Evolutionary conservation across 2,329 filamentous ascomycete species (phyloP).

Genomic region (Neofusicoccum laricinum): DNA sequence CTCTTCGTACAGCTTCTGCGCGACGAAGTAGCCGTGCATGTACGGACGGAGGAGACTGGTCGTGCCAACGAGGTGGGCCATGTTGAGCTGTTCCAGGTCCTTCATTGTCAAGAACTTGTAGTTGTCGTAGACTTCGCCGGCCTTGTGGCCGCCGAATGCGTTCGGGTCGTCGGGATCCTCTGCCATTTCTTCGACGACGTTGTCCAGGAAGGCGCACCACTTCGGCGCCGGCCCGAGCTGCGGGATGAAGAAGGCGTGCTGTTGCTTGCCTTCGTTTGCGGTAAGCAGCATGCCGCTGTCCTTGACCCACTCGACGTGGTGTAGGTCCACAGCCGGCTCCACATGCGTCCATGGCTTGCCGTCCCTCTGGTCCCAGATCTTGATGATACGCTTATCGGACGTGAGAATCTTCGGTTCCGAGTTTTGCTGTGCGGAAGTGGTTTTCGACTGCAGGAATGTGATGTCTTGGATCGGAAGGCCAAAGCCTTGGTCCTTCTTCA

Average conservation of each 20-base stretch:
- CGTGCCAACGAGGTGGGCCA: constrained; percentile 86
- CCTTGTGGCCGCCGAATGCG: constrained; percentile 50
- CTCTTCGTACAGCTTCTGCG: constrained; percentile 92
- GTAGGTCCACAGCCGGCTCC: constrained; percentile 91
- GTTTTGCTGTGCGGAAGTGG: constrained; percentile 62
- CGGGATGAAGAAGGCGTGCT: constrained; percentile 93
- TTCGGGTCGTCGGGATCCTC: constrained; percentile 69
- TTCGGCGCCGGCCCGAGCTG: constrained; percentile 88
- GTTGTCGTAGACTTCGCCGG: constrained; percentile 90
- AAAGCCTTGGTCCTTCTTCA: constrained; percentile 95
- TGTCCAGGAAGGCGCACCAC: constrained; percentile 97
- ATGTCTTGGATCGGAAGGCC: constrained; percentile 89
- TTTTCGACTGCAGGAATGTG: constrained; percentile 65
- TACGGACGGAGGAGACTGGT: constrained; percentile 89
- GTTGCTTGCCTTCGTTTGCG: constrained; percentile 92
- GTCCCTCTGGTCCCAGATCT: constrained; percentile 83
- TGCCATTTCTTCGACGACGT: constrained; percentile 97
- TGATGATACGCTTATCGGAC: constrained; percentile 93
- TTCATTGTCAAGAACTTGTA: constrained; percentile 95
- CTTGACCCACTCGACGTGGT: constrained; percentile 88
- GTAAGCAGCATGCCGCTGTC: constrained; percentile 94
- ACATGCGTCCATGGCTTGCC: constrained; percentile 93
- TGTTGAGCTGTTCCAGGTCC: constrained; percentile 79
- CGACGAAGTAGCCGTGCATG: constrained; percentile 99
- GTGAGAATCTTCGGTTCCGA: constrained; percentile 75